Conservation (phyloP, 352 stramenopile species). For the Phytopythium kandeliae region DNA sequence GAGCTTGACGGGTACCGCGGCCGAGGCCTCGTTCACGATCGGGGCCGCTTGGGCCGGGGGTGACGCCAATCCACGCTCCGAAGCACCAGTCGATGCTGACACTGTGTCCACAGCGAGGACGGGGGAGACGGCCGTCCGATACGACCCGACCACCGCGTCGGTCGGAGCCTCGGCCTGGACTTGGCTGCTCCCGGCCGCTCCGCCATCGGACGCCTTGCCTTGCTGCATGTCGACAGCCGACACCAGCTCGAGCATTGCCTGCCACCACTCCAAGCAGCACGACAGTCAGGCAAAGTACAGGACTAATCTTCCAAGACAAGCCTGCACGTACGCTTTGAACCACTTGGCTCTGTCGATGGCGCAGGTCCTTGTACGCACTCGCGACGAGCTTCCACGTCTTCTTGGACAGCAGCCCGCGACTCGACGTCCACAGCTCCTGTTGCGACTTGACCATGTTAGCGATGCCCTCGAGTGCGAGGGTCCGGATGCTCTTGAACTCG, state of each 20-base stretch:
- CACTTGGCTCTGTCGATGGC: slow-evolving; percentile 7
- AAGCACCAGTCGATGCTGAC: neutral
- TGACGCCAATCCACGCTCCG: neutral
- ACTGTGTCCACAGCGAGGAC: slow-evolving; percentile 14
- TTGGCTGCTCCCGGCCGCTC: slow-evolving; percentile 1
- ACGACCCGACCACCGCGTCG: slow-evolving; percentile 12
- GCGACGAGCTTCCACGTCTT: slow-evolving; percentile 31
- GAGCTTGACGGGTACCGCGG: neutral
- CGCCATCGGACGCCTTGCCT: neutral
- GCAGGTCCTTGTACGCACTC: slow-evolving; percentile 40
- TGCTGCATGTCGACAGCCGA: neutral
- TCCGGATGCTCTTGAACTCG: slow-evolving; percentile 54
- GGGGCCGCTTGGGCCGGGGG: neutral
- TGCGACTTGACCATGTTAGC: slow-evolving; percentile 49
- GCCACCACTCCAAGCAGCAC: neutral
- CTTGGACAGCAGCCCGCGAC: slow-evolving; percentile 22
- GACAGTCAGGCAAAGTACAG: neutral
- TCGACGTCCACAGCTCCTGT: slow-evolving; percentile 44
- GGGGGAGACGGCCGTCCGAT: slow-evolving; percentile 24
- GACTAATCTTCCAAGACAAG: neutral
- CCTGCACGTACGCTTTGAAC: too few species aligned
- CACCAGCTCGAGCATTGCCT: slow-evolving; percentile 21
- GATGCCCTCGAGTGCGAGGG: slow-evolving; percentile 45
- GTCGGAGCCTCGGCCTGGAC: too few species aligned
- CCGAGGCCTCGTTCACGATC: slow-evolving; percentile 1